A percentile compares a stretch with the other conserved stretches of the same genome.
Evolutionary conservation across 2,329 filamentous ascomycete genomes (phyloP).

Genomic region (Zymoseptoria pseudotritici): DNA sequence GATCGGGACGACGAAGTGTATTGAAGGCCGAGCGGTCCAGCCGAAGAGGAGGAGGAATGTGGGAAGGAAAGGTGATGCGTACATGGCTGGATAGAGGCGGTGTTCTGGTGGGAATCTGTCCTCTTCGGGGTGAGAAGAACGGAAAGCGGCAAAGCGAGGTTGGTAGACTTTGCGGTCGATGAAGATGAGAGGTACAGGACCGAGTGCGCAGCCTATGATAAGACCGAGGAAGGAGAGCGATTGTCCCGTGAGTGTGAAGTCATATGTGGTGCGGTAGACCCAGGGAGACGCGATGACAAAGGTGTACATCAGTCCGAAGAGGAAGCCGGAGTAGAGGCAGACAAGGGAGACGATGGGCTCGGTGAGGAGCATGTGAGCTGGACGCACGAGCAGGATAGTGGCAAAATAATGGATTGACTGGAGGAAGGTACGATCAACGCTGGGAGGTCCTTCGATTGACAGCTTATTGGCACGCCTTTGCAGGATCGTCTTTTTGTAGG

Average conservation of each 20-base stretch:
- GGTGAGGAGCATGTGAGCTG: conserved; percentile 31
- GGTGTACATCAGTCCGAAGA: conserved; percentile 36
- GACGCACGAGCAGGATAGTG: conserved; percentile 19
- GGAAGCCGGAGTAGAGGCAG: conserved; percentile 32
- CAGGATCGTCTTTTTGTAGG: conserved; percentile 29
- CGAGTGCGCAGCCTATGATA: conserved; percentile 16
- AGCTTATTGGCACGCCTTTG: conserved; percentile 23
- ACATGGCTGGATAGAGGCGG: conserved; percentile 29
- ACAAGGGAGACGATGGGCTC: conserved; percentile 36
- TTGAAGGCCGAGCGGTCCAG: conserved; percentile 22
- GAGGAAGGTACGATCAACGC: conserved; percentile 4
- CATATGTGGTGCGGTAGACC: conserved; percentile 23
- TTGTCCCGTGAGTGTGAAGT: conserved; percentile 23
- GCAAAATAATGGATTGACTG: conserved; percentile 16
- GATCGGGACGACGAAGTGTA: conserved; percentile 37
- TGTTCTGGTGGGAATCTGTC: conserved; percentile 22
- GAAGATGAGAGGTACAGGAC: conserved; percentile 15
- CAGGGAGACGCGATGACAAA: conserved; percentile 34
- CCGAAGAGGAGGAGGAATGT: conserved; percentile 31
- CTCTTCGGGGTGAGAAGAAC: conserved; percentile 9
- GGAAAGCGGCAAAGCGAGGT: conserved; percentile 5
- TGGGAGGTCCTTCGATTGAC: conserved; percentile 16
- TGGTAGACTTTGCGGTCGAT: conserved; percentile 19
- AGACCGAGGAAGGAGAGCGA: conserved; percentile 27
- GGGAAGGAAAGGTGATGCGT: conserved; percentile 25